phyloP scores from a whole-genome alignment of 106 monocot species.

The Posidonia australis region DNA sequence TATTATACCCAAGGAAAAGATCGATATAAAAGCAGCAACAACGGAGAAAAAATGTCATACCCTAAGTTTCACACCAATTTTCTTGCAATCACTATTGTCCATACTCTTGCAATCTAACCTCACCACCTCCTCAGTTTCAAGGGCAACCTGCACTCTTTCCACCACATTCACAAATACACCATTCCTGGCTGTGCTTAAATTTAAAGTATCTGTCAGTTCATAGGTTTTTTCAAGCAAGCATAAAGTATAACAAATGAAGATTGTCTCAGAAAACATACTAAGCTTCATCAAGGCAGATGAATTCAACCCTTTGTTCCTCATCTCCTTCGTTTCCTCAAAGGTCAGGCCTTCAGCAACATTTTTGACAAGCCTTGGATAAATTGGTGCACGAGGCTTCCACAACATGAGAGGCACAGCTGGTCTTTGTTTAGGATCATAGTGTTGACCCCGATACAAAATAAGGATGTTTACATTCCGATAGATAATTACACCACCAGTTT shows the following conservation, averaged over 20 bases:
- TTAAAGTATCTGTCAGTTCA: too few relatives aligned
- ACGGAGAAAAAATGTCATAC: slow-evolving; percentile 21
- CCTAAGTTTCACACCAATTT: slow-evolving; percentile 84
- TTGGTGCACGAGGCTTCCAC: slow-evolving; percentile 77
- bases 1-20: too few relatives aligned
- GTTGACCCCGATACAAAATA: slow-evolving; percentile 66
- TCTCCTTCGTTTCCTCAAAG: slow-evolving; percentile 75
- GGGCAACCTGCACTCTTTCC: slow-evolving; percentile 52
- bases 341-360: slow-evolving; percentile 60
- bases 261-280: slow-evolving; percentile 28
- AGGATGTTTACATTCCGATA: slow-evolving; percentile 60
- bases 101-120: slow-evolving; percentile 61
- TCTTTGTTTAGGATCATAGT: slow-evolving; percentile 60
- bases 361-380: slow-evolving; percentile 73
- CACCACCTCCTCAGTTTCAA: slow-evolving; percentile 60
- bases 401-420: slow-evolving; percentile 68
- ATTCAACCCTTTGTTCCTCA: slow-evolving; percentile 67
- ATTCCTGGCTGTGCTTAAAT: slow-evolving; percentile 60
- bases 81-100: slow-evolving; percentile 70
- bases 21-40: neutral
- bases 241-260: neutral
- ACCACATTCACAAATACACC: slow-evolving; percentile 83
- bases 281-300: slow-evolving; percentile 66
- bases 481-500: slow-evolving; percentile 79
- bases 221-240: too few relatives aligned